Percentiles rank a stretch among this genome's conserved stretches.
Evolutionary conservation across 169 alveolate genomes (phyloP).

Genomic region (Plasmodium gaboni): DNA sequence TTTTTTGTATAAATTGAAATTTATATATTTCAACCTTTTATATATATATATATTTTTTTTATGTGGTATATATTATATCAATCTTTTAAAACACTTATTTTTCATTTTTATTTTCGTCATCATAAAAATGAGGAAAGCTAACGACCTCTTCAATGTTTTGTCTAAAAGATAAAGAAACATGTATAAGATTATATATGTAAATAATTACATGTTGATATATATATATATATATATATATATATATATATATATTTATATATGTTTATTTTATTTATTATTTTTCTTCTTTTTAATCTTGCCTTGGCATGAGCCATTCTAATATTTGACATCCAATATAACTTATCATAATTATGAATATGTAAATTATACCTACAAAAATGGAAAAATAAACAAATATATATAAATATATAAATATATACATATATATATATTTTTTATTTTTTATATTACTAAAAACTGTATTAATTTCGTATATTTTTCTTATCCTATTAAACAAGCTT

Average conservation of each 20-base stretch:
- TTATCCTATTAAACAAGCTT: conserved; percentile 28
- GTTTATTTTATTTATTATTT: not conserved
- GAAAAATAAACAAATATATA: not conserved
- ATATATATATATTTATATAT: conserved; percentile 6
- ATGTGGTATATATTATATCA: not conserved
- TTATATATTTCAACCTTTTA: too few species aligned
- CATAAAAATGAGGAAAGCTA: conserved; percentile 59
- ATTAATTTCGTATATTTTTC: conserved; percentile 47
- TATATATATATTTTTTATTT: not conserved
- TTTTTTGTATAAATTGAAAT: too few species aligned
- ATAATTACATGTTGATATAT: not conserved
- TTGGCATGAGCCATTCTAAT: conserved; percentile 64
- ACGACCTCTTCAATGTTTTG: conserved; percentile 55
- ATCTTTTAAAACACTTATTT: not conserved
- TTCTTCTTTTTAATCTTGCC: conserved; percentile 6
- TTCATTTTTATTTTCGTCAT: conserved; percentile 13
- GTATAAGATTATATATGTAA: not conserved
- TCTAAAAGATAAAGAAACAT: conserved; percentile 10
- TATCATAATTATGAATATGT: conserved; percentile 58
- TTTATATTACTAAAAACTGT: conserved; percentile 72
- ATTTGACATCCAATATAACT: conserved; percentile 47
- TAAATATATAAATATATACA: too few species aligned
- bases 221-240: conserved; percentile 18
- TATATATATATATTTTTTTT: too few species aligned
- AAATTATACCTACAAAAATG: conserved; percentile 28